phyloP scores from a whole-genome alignment of 2,329 filamentous ascomycete genomes.

The Cadophora sp. region DNA sequence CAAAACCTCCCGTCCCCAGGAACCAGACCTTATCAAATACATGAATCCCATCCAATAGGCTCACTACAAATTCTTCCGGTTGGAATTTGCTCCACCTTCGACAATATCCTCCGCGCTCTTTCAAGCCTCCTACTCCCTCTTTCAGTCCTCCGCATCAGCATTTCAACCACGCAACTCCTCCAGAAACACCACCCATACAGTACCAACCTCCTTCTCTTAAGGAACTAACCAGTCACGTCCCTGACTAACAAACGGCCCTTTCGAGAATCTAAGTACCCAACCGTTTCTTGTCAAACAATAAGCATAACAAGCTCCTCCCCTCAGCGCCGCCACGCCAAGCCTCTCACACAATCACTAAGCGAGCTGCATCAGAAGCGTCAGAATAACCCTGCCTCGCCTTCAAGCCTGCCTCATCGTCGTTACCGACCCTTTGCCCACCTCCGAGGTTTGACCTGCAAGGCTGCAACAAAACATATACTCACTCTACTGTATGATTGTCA shows the following conservation, averaged over 20 bases:
- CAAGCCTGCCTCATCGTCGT: too few species aligned
- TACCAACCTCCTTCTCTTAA: not conserved
- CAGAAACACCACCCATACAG: not conserved
- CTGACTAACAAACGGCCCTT: not conserved
- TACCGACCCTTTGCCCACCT: not conserved
- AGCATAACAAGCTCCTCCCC: not conserved
- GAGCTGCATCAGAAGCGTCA: slow-evolving; percentile 4
- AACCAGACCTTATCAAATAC: not conserved
- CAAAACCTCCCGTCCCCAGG: not conserved
- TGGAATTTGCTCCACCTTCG: not conserved
- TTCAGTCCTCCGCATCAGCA: not conserved
- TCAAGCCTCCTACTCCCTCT: not conserved
- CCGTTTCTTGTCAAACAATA: not conserved
- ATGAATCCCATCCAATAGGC: not conserved
- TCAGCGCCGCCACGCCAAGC: not conserved
- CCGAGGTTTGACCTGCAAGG: not conserved
- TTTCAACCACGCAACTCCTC: not conserved
- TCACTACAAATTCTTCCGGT: not conserved
- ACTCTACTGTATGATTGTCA: too few species aligned
- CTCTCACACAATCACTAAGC: slow-evolving; percentile 6
- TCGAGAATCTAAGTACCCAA: not conserved
- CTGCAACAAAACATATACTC: not conserved
- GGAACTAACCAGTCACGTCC: not conserved
- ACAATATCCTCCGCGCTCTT: not conserved
- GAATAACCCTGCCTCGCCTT: not conserved